Evolutionary conservation across 2,329 filamentous ascomycete species (phyloP).

Genomic region (Graphium sp.): DNA sequence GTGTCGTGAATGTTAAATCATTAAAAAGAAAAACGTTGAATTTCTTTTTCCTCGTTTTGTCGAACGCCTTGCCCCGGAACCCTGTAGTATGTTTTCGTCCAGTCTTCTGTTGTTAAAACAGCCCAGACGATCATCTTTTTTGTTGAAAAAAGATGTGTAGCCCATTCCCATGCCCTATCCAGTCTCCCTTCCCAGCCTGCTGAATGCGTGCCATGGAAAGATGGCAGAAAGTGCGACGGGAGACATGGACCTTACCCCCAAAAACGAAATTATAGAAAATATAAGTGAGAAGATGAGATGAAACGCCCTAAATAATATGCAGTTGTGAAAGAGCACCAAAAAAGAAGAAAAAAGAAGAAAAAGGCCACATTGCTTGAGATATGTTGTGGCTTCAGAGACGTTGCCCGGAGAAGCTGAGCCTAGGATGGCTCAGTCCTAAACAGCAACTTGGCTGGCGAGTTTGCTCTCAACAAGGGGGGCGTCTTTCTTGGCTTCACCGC

Average conservation of each 20-base stretch:
- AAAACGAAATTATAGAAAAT: conserved; percentile 2
- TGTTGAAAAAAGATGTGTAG: conserved; percentile 6
- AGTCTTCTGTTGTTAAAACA: neutral
- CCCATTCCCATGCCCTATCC: too few relatives aligned
- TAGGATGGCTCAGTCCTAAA: conserved; percentile 1
- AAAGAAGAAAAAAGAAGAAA: neutral
- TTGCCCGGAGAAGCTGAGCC: conserved; percentile 1
- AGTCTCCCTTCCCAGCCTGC: too few relatives aligned
- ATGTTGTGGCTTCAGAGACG: conserved; percentile 1
- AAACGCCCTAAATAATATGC: too few relatives aligned
- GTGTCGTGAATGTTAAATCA: neutral
- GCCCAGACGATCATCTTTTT: too few relatives aligned
- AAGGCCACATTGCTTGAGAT: conserved; percentile 5
- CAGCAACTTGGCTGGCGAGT: too few relatives aligned
- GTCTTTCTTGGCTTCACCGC: neutral
- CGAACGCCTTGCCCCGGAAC: neutral
- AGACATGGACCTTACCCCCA: too few relatives aligned
- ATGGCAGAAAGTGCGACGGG: too few relatives aligned
- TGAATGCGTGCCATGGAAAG: too few relatives aligned
- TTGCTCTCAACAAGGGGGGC: too few relatives aligned
- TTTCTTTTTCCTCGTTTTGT: too few relatives aligned
- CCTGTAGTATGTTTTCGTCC: neutral
- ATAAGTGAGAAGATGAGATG: conserved; percentile 5
- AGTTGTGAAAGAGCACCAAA: neutral
- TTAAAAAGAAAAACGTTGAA: neutral